Evolutionary conservation across 805 yeast genomes (phyloP), one percentile per base, ranked within the genome.

Genomic region (Kazachstania bromeliacearum): DNA sequence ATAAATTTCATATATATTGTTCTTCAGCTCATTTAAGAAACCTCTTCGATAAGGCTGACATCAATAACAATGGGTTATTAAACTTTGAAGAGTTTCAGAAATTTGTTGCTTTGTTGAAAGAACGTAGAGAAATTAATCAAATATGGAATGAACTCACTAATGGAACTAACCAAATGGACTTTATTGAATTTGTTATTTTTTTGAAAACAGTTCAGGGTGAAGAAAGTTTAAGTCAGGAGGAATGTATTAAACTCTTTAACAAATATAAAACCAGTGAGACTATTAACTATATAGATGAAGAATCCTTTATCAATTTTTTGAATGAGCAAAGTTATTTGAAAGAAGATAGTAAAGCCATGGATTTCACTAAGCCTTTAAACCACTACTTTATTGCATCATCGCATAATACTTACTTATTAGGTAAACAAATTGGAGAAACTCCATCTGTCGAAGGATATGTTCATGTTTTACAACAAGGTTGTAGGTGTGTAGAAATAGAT

Each of bases 401-500:
- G 0, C 99, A 92, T 57, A 92, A 92, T 54, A 92, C 98, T 0
- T 92, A 92, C 51, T 64, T 92, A 3, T 59, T 77, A 19, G 98
- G 98, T 0, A 68, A 92, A 26, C 98, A 92, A 52, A 71, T 84
- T 13, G 95, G 79, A 2, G 95, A 92, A 15, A 77, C 73, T 3
- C 80, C 96, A 0, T 85, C 96, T 0, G 76, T 85, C 2, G 96
- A 89, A 51, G 94, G 94, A 0, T 92, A 92, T 47, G 77, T 85
- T 13, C 73, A 81, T 34, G 92, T 85, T 0, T 62, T 92, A 33
- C 96, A 87, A 54, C 72, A 87, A 37, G 97, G 98, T 1, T 92
- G 97, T 50, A 67, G 96, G 31, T 88, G 96, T 43, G 68, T 92
- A n/a, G 99, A 92, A 52, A 76, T 92, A 28, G 99, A 92, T 57